Evolutionary conservation across 345 rosid genomes (phyloP), one percentile per base, ranked within the genome.

Genomic region (Odontarrhena argentea): DNA sequence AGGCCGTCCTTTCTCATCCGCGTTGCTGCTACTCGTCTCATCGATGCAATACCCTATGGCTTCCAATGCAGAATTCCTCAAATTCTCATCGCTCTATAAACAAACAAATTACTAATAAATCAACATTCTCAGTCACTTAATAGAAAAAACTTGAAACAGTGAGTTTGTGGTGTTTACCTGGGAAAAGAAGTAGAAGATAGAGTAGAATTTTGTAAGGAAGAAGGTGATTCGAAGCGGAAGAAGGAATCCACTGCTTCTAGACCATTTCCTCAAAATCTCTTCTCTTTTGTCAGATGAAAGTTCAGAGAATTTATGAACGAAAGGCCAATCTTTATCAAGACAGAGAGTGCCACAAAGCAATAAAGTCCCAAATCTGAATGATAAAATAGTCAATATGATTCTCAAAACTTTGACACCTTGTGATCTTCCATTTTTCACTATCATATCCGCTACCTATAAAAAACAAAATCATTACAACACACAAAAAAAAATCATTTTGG

Each of bases 301-400:
- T 40, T 87, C 79, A 37, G 86, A 78, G 75, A 92, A 89, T n/a
- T 72, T 83, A 76, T 71, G 89, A 22, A 92, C 50, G 51, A 87
- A 84, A 4, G 95, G 96, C 92, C 89, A 87, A 13, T 32, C 64
- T 79, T 83, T 74, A 26, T 67, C 85, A 50, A 84, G 74, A 77
- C 87, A 85, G 54, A 74, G 41, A 24, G 68, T 74, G 49, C 96
- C 95, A 65, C 94, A 87, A 8, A 89, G 86, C 70, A 87, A 65
- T 18, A 87, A 57, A 18, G 94, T 85, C 28, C 92, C 94, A 51
- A 87, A 28, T 71, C 96, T 83, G 71, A 61, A 88, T 12, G 92
- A 84, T 6, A 92, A 67, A 41, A 84, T 6, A 68, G 37, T 78
- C 75, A 88, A 34, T 48, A 77, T 76, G 41, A 82, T 38, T 50